Evolutionary conservation across 805 yeast genomes (phyloP).

Genomic region (Nakazawaea laoshanensis): DNA sequence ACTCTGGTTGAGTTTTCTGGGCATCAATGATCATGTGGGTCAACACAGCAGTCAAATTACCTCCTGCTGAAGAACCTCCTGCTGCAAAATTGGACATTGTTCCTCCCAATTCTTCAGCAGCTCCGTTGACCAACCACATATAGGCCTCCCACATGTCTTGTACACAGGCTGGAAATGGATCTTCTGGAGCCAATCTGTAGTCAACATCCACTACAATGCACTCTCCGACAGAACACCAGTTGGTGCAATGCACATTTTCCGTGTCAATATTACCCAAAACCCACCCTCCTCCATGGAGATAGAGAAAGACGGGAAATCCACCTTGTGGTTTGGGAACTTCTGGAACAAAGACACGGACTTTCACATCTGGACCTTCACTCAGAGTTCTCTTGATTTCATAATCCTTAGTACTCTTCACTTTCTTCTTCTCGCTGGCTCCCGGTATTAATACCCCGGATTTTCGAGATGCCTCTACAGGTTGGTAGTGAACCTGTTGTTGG

Average conservation of each 20-base stretch:
- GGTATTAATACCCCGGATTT: constrained; percentile 15
- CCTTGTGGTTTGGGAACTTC: constrained; percentile 23
- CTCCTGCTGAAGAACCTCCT: constrained; percentile 42
- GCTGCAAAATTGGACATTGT: constrained; percentile 26
- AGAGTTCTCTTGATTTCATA: constrained; percentile 24
- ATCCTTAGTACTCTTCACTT: constrained; percentile 22
- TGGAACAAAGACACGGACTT: constrained; percentile 29
- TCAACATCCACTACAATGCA: constrained; percentile 37
- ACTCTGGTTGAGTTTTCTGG: constrained; percentile 19
- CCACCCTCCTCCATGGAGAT: constrained; percentile 41
- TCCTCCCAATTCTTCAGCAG: constrained; percentile 16
- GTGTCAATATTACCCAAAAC: constrained; percentile 29
- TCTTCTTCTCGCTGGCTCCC: constrained; percentile 26
- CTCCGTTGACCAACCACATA: constrained; percentile 19
- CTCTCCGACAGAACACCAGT: constrained; percentile 25
- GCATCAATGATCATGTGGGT: constrained; percentile 20
- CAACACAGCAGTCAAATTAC: constrained; percentile 25
- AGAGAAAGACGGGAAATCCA: constrained; percentile 30
- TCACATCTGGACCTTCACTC: constrained; percentile 17
- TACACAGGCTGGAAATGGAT: constrained; percentile 38
- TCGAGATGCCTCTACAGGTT: constrained; percentile 9
- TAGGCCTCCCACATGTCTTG: constrained; percentile 33
- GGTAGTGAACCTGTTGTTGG: constrained; percentile 17
- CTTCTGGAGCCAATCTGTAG: constrained; percentile 42
- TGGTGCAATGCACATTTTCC: constrained; percentile 34